Percentiles rank a stretch among this genome's conserved stretches.
phyloP scores from a whole-genome alignment of 805 yeast genomes.

The Priceomyces melissophilus region DNA sequence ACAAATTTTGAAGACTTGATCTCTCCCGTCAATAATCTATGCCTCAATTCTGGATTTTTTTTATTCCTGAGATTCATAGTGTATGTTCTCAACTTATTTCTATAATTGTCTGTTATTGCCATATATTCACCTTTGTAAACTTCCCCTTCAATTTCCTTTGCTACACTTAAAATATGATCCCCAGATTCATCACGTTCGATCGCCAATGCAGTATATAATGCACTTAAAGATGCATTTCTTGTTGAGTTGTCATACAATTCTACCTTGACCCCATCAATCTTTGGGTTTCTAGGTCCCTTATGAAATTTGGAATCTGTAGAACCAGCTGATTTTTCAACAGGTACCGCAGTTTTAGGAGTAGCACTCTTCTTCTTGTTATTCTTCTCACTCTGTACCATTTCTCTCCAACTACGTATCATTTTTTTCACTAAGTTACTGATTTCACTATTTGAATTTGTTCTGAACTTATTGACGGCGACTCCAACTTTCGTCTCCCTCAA shows the following conservation, averaged over 20 bases:
- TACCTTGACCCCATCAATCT: constrained; percentile 75
- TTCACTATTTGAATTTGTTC: constrained; percentile 64
- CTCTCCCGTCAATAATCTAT: constrained; percentile 62
- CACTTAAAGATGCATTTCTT: constrained; percentile 79
- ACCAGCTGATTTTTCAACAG: constrained; percentile 9
- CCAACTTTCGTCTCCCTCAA: constrained; percentile 96
- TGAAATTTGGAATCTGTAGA: constrained; percentile 38
- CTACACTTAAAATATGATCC: constrained; percentile 56
- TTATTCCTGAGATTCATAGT: constrained; percentile 86
- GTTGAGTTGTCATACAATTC: constrained; percentile 69
- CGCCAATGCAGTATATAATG: constrained; percentile 86
- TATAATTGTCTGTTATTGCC: constrained; percentile 58
- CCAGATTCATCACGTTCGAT: constrained; percentile 64
- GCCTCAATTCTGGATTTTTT: constrained; percentile 81
- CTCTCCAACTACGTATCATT: constrained; percentile 88
- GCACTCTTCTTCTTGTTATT: constrained; percentile 27
- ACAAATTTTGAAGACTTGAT: constrained; percentile 64
- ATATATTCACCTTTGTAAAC: constrained; percentile 61
- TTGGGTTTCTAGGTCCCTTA: constrained; percentile 65
- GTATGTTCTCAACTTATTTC: constrained; percentile 80
- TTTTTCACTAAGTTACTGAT: constrained; percentile 70
- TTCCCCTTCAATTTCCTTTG: constrained; percentile 70
- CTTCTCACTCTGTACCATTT: constrained; percentile 71
- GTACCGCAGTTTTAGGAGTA: constrained; percentile 7
- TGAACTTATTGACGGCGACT: constrained; percentile 86